Conservation (phyloP, 306 rosid genomes). For the Dryas octopetala region DNA sequence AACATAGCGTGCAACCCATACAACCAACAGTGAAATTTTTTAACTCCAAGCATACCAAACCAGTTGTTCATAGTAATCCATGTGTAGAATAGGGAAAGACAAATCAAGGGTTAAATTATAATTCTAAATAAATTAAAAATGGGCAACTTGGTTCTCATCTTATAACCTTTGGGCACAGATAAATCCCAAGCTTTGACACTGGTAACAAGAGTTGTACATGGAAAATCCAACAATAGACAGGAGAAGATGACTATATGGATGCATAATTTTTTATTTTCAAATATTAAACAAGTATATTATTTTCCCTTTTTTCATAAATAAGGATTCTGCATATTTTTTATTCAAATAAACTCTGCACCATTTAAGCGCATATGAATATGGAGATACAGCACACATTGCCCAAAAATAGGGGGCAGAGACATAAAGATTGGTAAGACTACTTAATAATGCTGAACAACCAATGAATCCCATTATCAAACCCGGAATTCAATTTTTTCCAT, state of each 20-base stretch:
- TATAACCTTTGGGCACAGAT: neutral
- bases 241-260: neutral
- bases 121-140: neutral
- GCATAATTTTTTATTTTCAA: neutral
- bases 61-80: neutral
- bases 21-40: constrained; percentile 2
- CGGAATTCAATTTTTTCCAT: constrained; percentile 1
- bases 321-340: neutral
- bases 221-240: neutral
- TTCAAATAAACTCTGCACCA: neutral
- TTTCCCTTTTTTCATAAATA: neutral
- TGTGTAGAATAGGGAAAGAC: neutral
- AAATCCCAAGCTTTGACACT: neutral
- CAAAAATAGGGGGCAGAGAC: neutral
- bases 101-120: constrained; percentile 6
- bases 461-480: neutral
- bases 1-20: neutral
- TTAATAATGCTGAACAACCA: neutral
- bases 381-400: neutral
- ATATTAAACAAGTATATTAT: neutral
- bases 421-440: neutral
- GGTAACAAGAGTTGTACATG: neutral
- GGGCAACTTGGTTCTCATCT: neutral
- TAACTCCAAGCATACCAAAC: neutral
- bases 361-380: neutral